These are phyloP conservation scores for Candida ficus DNA, from an alignment of 805 yeast genomes.

Conservation along the genomic window DNA sequence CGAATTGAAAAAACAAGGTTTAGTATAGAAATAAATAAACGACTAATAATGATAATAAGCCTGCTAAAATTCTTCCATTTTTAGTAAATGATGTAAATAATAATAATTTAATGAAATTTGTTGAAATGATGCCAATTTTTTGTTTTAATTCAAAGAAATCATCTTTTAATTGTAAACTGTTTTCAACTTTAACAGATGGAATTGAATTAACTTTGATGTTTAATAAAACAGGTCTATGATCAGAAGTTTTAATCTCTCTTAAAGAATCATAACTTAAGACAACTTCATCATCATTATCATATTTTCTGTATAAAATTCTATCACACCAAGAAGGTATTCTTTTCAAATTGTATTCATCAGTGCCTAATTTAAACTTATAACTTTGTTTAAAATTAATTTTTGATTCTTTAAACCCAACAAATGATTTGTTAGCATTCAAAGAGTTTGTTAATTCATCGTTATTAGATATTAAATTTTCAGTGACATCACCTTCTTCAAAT, in stretches of 20 bases:
- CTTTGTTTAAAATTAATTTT: slow-evolving; percentile 71
- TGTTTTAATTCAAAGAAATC: neutral
- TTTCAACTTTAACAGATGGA: neutral
- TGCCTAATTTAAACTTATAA: slow-evolving; percentile 56
- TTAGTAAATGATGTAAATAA: neutral
- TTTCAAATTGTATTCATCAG: slow-evolving; percentile 45
- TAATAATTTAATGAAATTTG: neutral
- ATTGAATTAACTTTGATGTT: slow-evolving; percentile 23
- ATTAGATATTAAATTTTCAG: slow-evolving; percentile 21
- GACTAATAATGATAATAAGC: neutral
- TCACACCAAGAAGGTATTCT: slow-evolving; percentile 91
- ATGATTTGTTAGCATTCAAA: slow-evolving; percentile 36
- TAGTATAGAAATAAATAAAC: slow-evolving; percentile 33
- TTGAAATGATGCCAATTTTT: neutral
- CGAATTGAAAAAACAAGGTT: slow-evolving; percentile 85
- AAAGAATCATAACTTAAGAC: slow-evolving; percentile 46
- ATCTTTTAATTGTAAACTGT: neutral
- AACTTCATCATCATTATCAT: slow-evolving; percentile 25
- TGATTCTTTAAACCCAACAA: slow-evolving; percentile 64
- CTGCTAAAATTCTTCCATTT: neutral
- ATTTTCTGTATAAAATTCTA: slow-evolving; percentile 57
- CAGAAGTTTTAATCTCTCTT: slow-evolving; percentile 49
- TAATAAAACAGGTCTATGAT: slow-evolving; percentile 75
- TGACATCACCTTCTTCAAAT: slow-evolving; percentile 13
- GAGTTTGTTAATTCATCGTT: slow-evolving; percentile 32